Conservation (phyloP, 345 rosid species). For the Boechera retrofracta region DNA sequence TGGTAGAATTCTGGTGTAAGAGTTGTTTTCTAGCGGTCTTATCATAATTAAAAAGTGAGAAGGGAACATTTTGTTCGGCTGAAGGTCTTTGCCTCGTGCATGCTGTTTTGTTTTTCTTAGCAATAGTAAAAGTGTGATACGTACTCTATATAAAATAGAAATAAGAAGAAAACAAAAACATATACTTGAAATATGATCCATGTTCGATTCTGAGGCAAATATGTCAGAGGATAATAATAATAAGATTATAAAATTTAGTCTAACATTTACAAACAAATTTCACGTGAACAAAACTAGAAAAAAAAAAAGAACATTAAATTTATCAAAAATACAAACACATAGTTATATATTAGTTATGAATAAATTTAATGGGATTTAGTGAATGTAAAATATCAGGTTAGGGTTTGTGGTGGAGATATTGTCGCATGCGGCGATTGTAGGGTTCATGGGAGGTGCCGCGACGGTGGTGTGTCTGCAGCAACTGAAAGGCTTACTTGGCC, state of each 20-base stretch:
- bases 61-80: constrained; percentile 11
- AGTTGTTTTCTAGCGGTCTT: background rate
- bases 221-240: constrained; percentile 21
- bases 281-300: constrained; percentile 9
- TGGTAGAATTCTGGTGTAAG: background rate
- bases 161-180: background rate
- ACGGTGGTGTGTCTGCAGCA: constrained; percentile 87
- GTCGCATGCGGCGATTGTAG: constrained; percentile 91
- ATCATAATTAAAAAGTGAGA: constrained; percentile 11
- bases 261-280: background rate
- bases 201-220: constrained; percentile 25
- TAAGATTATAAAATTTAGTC: background rate
- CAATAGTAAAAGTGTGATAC: background rate
- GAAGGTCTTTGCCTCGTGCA: constrained; percentile 4
- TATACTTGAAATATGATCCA: background rate
- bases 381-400: constrained; percentile 57
- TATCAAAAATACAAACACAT: background rate
- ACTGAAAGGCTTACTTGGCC: constrained; percentile 83
- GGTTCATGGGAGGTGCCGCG: constrained; percentile 97
- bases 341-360: background rate
- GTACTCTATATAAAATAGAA: background rate
- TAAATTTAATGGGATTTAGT: background rate
- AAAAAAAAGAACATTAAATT: background rate
- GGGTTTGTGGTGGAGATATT: constrained; percentile 93
- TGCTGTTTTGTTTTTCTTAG: constrained; percentile 7